Conservation (phyloP, 2,329 filamentous ascomycete genomes). For the Byssothecium circinans region DNA sequence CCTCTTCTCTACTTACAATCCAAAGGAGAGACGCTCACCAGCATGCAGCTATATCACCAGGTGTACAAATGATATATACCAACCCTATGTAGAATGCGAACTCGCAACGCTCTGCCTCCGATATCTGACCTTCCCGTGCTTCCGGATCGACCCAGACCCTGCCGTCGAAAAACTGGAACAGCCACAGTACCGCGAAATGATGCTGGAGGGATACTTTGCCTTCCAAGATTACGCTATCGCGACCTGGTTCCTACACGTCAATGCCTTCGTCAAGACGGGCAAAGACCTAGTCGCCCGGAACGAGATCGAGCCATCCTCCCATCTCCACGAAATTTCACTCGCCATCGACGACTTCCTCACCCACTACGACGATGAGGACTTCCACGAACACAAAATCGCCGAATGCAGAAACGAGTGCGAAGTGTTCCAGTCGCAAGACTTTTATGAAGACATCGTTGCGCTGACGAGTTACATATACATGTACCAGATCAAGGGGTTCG, state of each 20-base stretch:
- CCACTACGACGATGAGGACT: constrained; percentile 22
- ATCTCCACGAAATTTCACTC: constrained; percentile 6
- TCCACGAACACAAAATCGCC: constrained; percentile 13
- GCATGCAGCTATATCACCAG: constrained; percentile 21
- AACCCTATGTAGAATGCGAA: constrained; percentile 27
- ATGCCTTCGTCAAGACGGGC: constrained; percentile 24
- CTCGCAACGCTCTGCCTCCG: constrained; percentile 27
- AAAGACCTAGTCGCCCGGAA: constrained; percentile 15
- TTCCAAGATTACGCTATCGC: constrained; percentile 37
- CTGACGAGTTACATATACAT: constrained; percentile 36
- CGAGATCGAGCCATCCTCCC: constrained; percentile 1
- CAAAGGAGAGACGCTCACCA: constrained; percentile 2
- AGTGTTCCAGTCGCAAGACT: constrained; percentile 10
- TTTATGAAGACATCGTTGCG: constrained; percentile 26
- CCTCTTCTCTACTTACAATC: too few relatives aligned
- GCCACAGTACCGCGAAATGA: constrained; percentile 11
- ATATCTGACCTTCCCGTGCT: constrained; percentile 29
- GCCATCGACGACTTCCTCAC: constrained; percentile 27
- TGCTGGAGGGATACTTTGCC: constrained; percentile 23
- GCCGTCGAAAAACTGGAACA: constrained; percentile 6
- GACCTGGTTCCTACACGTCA: constrained; percentile 35
- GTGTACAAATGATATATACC: constrained; percentile 20
- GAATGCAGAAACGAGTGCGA: constrained; percentile 18
- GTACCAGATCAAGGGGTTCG: constrained; percentile 34
- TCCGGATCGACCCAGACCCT: constrained; percentile 9